phyloP scores from a whole-genome alignment of 805 yeast genomes.

The Cyberlindnera euphorbiae region DNA sequence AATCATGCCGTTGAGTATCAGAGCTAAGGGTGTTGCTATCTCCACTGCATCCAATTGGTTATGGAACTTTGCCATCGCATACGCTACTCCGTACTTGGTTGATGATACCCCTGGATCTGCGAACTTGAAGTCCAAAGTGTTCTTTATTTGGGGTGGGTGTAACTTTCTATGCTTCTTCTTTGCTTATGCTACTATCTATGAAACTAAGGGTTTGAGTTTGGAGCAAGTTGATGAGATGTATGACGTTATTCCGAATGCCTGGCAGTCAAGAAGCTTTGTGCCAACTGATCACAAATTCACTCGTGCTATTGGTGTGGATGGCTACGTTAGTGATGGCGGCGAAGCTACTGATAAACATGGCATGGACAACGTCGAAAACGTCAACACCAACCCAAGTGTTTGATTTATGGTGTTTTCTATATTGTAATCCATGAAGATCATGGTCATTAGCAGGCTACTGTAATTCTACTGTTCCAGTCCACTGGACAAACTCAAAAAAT shows the following conservation, averaged over 20 bases:
- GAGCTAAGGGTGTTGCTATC: slow-evolving; percentile 69
- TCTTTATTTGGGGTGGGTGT: slow-evolving; percentile 76
- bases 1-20: slow-evolving; percentile 64
- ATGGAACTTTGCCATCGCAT: slow-evolving; percentile 72
- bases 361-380: background rate
- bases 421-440: no score
- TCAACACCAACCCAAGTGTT: slow-evolving; percentile 6
- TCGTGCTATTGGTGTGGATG: slow-evolving; percentile 10
- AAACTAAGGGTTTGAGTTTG: slow-evolving; percentile 62
- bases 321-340: slow-evolving; percentile 4
- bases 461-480: no score
- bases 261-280: slow-evolving; percentile 29
- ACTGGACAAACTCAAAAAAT: no score
- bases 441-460: no score
- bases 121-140: slow-evolving; percentile 58
- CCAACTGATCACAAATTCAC: slow-evolving; percentile 32
- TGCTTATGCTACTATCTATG: slow-evolving; percentile 53
- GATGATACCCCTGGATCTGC: slow-evolving; percentile 58
- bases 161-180: slow-evolving; percentile 50
- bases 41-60: slow-evolving; percentile 79
- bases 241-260: slow-evolving; percentile 30
- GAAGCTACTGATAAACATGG: slow-evolving; percentile 5
- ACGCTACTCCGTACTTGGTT: slow-evolving; percentile 68
- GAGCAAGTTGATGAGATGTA: slow-evolving; percentile 67
- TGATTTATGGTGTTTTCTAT: background rate